Evolutionary conservation across 1,139 yeast species (phyloP).

Genomic region (Geotrichum aggregatum): DNA sequence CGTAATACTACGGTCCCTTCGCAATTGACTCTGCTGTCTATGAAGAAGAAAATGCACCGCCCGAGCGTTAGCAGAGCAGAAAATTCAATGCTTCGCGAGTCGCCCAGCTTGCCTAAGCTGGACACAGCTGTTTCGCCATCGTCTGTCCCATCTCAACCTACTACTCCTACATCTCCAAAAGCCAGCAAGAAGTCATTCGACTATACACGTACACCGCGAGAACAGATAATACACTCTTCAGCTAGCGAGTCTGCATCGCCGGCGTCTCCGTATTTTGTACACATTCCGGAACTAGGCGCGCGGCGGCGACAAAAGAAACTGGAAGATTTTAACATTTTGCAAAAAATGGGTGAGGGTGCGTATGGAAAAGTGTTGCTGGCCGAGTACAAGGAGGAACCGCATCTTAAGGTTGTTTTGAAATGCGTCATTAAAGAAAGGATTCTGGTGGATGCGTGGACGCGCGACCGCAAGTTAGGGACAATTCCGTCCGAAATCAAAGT

Average conservation of each 20-base stretch:
- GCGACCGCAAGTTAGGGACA: conserved; percentile 86
- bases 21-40: conserved; percentile 49
- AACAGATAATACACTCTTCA: conserved; percentile 11
- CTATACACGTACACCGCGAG: conserved; percentile 13
- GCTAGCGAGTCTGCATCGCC: conserved; percentile 12
- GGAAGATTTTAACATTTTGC: conserved; percentile 62
- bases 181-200: neutral
- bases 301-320: conserved; percentile 52
- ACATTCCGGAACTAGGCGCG: conserved; percentile 35
- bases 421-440: conserved; percentile 89
- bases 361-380: conserved; percentile 89
- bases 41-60: conserved; percentile 31
- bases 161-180: conserved; percentile 4
- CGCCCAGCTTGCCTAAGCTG: neutral
- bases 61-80: conserved; percentile 12
- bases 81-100: neutral
- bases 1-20: conserved; percentile 47
- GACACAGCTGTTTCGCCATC: neutral
- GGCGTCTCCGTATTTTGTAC: conserved; percentile 20
- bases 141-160: neutral
- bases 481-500: conserved; percentile 93
- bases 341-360: conserved; percentile 93
- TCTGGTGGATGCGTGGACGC: conserved; percentile 93
- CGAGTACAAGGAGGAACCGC: conserved; percentile 57
- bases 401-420: conserved; percentile 71